Evolutionary conservation across 176 grass and related monocot species (phyloP).

Genomic region (Carex myosuroides): DNA sequence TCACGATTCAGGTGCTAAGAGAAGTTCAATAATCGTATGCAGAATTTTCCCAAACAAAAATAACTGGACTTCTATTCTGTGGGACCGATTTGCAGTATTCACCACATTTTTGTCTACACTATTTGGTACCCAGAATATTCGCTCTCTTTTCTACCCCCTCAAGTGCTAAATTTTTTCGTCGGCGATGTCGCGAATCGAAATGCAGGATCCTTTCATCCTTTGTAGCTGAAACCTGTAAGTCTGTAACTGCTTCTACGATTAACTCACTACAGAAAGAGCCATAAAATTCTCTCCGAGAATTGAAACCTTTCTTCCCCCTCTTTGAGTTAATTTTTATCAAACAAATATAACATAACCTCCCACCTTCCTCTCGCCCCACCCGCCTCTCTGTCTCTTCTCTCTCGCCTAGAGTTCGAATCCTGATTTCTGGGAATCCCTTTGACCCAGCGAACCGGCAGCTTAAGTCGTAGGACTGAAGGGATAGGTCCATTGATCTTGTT

Average conservation of each 20-base stretch:
- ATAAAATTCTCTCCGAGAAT: background rate
- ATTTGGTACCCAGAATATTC: background rate
- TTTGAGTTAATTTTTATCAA: constrained; percentile 25
- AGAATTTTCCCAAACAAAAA: background rate
- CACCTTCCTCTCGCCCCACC: background rate
- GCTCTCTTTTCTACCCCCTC: background rate
- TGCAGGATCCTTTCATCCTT: background rate
- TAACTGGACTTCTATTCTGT: background rate
- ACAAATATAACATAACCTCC: constrained; percentile 19
- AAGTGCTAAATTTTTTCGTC: background rate
- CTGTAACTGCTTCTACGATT: background rate
- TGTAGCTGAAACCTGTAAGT: no score
- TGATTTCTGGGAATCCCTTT: background rate
- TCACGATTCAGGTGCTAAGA: background rate
- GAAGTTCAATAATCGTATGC: background rate
- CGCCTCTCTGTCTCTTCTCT: background rate
- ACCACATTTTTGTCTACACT: background rate
- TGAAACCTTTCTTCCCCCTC: background rate
- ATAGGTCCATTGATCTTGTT: background rate
- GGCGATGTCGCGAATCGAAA: background rate
- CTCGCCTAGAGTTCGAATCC: background rate
- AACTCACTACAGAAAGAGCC: background rate
- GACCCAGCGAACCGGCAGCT: background rate
- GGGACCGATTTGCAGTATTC: background rate
- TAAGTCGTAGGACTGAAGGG: background rate